Conservation (phyloP, 495 filamentous ascomycete species). For the Pyronema domesticum region DNA sequence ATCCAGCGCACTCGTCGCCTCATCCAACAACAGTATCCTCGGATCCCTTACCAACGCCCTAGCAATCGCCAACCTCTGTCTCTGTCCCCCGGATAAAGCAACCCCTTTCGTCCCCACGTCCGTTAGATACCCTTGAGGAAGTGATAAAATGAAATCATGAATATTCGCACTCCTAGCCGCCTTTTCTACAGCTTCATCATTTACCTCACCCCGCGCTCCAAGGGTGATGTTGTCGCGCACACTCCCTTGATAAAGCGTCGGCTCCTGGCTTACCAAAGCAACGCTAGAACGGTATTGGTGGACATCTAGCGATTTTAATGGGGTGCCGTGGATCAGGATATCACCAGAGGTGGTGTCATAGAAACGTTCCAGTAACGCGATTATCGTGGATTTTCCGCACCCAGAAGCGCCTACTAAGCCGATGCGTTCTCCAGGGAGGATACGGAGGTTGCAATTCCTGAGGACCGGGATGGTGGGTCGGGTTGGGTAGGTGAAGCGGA, state of each 20-base stretch:
- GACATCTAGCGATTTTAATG: constrained; percentile 31
- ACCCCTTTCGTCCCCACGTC: constrained; percentile 45
- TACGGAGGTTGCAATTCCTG: constrained; percentile 34
- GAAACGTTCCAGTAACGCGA: constrained; percentile 42
- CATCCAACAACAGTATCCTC: constrained; percentile 54
- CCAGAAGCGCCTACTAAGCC: constrained; percentile 41
- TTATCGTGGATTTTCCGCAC: constrained; percentile 39
- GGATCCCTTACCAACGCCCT: constrained; percentile 62
- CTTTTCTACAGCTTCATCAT: constrained; percentile 28
- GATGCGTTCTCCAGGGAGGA: constrained; percentile 30
- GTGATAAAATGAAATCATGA: constrained; percentile 40
- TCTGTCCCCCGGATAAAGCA: constrained; percentile 58
- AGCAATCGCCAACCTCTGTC: constrained; percentile 61
- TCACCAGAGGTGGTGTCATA: constrained; percentile 38
- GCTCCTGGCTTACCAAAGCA: constrained; percentile 46
- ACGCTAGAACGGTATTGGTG: constrained; percentile 35
- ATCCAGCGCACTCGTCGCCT: constrained; percentile 60
- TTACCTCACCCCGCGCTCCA: constrained; percentile 28
- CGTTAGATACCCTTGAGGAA: constrained; percentile 47
- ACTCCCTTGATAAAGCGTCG: constrained; percentile 37
- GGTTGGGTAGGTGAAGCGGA: constrained; percentile 44
- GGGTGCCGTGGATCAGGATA: constrained; percentile 35
- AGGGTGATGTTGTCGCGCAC: constrained; percentile 39
- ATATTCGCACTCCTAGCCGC: constrained; percentile 44
- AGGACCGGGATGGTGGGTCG: constrained; percentile 38